These are phyloP conservation scores for Jimgerdemannia flammicorona DNA, from an alignment of 192 early-diverging fungal species.

Conservation along the genomic window DNA sequence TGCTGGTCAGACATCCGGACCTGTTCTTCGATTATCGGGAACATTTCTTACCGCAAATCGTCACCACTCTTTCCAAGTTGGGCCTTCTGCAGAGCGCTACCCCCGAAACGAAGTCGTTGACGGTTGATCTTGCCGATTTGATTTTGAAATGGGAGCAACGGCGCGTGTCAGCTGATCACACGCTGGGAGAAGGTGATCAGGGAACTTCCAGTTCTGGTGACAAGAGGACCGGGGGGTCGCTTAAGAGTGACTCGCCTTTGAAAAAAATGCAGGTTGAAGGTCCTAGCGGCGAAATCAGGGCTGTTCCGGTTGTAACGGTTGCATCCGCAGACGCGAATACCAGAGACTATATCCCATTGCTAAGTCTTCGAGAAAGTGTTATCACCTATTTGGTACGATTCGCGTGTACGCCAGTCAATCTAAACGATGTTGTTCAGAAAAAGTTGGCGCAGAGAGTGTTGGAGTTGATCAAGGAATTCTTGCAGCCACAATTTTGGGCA, in stretches of 20 bases:
- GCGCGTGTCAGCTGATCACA: constrained; percentile 41
- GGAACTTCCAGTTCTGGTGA: not conserved
- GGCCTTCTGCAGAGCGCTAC: constrained; percentile 83
- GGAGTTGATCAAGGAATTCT: constrained; percentile 57
- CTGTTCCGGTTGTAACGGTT: not conserved
- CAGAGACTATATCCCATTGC: constrained; percentile 44
- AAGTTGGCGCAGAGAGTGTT: constrained; percentile 55
- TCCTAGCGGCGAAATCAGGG: constrained; percentile 25
- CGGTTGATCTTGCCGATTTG: constrained; percentile 88
- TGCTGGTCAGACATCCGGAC: constrained; percentile 83
- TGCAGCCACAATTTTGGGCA: constrained; percentile 65
- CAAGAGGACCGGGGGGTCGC: constrained; percentile 36
- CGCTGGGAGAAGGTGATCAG: constrained; percentile 25
- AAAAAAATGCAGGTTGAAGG: constrained; percentile 28
- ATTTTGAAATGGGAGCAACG: constrained; percentile 88
- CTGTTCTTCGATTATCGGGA: constrained; percentile 88
- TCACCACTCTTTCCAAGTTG: constrained; percentile 81
- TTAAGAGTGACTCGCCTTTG: constrained; percentile 27
- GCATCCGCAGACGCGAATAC: not conserved
- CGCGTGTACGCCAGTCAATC: constrained; percentile 55
- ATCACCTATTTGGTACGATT: constrained; percentile 63
- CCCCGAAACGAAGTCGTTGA: constrained; percentile 78
- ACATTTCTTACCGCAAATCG: constrained; percentile 89
- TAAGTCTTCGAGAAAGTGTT: constrained; percentile 51
- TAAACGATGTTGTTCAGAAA: constrained; percentile 31